Evolutionary conservation across 2,329 filamentous ascomycete species (phyloP), one percentile per base, ranked within the genome.

Genomic region (Hymenoscyphus linearis): DNA sequence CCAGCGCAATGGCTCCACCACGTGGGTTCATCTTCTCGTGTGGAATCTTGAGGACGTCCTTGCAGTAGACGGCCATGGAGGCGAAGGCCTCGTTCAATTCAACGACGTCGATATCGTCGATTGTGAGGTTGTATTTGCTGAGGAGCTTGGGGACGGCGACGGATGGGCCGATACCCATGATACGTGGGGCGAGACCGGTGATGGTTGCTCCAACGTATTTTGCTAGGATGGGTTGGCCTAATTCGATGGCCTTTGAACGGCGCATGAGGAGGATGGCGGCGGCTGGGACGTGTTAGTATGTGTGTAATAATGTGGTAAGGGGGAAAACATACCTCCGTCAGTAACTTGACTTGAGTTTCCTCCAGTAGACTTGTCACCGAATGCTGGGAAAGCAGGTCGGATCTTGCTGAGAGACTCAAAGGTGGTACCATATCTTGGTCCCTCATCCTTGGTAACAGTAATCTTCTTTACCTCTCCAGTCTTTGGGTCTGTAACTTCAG

Each of bases 1-100:
- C 90, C 0, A 95, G 81, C 2, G 90, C 90, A 72, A 95, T 93
- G 66, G 90, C 90, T 65, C 90, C 90, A 68, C 90, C 90, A 63
- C 89, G 82, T 27, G 87, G 83, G 78, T 95, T 95, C 82, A 95
- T 84, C 84, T 92, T 93, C 70, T 82, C 76, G 76, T 82, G 84
- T 72, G 90, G 86, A 57, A 93, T 78, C 66, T 84, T 84, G 57
- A 95, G 81, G 67, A 79, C 85, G 70, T 91, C 82, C 60, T 89
- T 78, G 78, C 92, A 96, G 83, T 97, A 98, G 34, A 97, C 93
- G 1, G 91, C 93, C 95, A 98, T 98, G 58, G 90, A 95, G 25
- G 93, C 93, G 72, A 99, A 99, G 1, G 95, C 95, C 82, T 99
- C 95, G 80, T 99, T 99, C 73, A 99, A 78, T 82, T 98, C 95